Evolutionary conservation across 2,329 filamentous ascomycete species (phyloP).

Genomic region (Scedosporium aurantiacum): DNA sequence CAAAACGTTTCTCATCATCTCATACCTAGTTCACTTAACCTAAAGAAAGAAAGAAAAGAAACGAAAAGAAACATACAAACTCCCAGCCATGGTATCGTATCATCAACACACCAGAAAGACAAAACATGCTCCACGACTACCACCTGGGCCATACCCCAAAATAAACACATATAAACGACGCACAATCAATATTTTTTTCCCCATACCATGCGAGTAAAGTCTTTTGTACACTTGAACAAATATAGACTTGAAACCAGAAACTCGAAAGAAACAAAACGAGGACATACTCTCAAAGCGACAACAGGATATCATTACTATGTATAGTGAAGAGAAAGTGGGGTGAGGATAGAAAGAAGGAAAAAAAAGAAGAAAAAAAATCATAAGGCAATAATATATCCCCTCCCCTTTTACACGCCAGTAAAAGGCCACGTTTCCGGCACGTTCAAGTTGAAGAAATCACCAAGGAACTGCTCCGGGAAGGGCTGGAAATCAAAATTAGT

Average conservation of each 20-base stretch:
- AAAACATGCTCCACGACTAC: too few relatives aligned
- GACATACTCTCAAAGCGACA: neutral
- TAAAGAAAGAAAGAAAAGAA: too few relatives aligned
- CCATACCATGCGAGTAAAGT: neutral
- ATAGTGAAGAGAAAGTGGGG: neutral
- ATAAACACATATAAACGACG: too few relatives aligned
- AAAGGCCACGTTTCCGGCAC: constrained; percentile 6
- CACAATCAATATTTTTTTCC: too few relatives aligned
- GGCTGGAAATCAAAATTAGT: constrained; percentile 4
- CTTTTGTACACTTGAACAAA: neutral
- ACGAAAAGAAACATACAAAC: too few relatives aligned
- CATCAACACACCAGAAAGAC: too few relatives aligned
- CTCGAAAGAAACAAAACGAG: neutral
- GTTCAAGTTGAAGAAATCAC: constrained; percentile 6
- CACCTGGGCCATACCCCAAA: too few relatives aligned
- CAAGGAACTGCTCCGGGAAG: constrained; percentile 5
- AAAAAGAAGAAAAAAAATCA: neutral
- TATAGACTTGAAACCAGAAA: too few relatives aligned
- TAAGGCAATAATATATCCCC: neutral
- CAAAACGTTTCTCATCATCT: too few relatives aligned
- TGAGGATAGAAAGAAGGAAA: neutral
- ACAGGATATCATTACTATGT: neutral
- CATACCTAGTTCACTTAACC: too few relatives aligned
- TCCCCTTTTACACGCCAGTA: neutral
- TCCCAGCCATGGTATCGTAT: too few relatives aligned